Conservation (phyloP, 1,284 basidiomycete species). For the Apiotrichum porosum region DNA sequence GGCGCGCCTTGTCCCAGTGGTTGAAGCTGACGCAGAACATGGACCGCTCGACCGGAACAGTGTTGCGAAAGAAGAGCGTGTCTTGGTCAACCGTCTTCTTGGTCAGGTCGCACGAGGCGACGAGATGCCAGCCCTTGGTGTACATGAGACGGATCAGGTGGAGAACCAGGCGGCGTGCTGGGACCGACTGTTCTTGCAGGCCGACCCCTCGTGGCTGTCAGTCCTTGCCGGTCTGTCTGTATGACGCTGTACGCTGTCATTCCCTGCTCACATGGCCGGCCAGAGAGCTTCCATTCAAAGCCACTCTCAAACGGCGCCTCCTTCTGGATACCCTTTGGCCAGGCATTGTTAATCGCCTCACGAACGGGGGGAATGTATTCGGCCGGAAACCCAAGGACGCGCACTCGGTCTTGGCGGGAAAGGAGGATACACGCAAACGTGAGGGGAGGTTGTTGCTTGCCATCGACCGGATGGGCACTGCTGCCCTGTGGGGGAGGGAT, state of each 20-base stretch:
- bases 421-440: not conserved
- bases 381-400: not conserved
- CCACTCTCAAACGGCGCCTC: not conserved
- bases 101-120: conserved; percentile 28
- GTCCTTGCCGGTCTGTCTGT: not conserved
- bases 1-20: conserved; percentile 35
- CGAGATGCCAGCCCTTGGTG: conserved; percentile 34
- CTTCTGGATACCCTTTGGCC: not conserved
- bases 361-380: not conserved
- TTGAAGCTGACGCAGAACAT: conserved; percentile 40
- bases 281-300: not conserved
- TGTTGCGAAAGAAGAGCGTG: conserved; percentile 34
- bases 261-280: not conserved
- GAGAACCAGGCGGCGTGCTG: conserved; percentile 30
- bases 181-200: conserved; percentile 31
- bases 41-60: conserved; percentile 24
- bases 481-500: too few relatives aligned
- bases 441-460: too few relatives aligned
- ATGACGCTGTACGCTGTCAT: not conserved
- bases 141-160: conserved; percentile 30
- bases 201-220: not conserved
- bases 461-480: too few relatives aligned
- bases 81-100: conserved; percentile 39
- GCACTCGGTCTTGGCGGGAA: not conserved
- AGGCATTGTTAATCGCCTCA: not conserved